A percentile compares a stretch with the other conserved stretches of the same genome.
phyloP scores from a whole-genome alignment of 306 rosid genomes.

The Begonia masoniana region DNA sequence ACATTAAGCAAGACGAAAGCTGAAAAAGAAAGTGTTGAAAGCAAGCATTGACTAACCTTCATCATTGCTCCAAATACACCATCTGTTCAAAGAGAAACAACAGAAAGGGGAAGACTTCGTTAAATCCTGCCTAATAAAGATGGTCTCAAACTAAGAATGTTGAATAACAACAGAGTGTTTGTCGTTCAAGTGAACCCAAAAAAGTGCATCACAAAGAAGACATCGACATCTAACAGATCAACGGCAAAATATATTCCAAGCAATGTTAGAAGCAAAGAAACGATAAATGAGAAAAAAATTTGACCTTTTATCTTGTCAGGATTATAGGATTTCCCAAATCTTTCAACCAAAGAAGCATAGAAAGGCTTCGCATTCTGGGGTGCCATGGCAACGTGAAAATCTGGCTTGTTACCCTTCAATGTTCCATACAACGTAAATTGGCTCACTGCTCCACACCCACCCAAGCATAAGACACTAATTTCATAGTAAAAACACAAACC shows the following conservation, averaged over 20 bases:
- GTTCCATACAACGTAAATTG: conserved; percentile 83
- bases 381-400: conserved; percentile 87
- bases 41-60: conserved; percentile 41
- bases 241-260: no score
- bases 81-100: conserved; percentile 24
- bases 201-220: no score
- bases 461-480: neutral
- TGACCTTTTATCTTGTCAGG: conserved; percentile 60
- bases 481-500: no score
- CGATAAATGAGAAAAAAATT: conserved; percentile 3
- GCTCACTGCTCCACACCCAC: conserved; percentile 48
- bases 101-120: no score
- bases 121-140: no score
- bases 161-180: no score
- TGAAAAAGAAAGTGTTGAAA: neutral
- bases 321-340: conserved; percentile 48
- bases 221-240: no score
- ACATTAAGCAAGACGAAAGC: neutral
- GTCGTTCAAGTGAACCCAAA: no score
- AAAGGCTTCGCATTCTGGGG: conserved; percentile 70
- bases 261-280: neutral
- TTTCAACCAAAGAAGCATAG: conserved; percentile 65
- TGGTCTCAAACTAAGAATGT: conserved; percentile 1
- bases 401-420: conserved; percentile 90
- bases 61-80: conserved; percentile 96